A percentile compares a stretch with the other conserved stretches of the same genome.
These are phyloP conservation scores for Phytophthora colocasiae DNA, from an alignment of 352 stramenopile species.

Conservation along the genomic window DNA sequence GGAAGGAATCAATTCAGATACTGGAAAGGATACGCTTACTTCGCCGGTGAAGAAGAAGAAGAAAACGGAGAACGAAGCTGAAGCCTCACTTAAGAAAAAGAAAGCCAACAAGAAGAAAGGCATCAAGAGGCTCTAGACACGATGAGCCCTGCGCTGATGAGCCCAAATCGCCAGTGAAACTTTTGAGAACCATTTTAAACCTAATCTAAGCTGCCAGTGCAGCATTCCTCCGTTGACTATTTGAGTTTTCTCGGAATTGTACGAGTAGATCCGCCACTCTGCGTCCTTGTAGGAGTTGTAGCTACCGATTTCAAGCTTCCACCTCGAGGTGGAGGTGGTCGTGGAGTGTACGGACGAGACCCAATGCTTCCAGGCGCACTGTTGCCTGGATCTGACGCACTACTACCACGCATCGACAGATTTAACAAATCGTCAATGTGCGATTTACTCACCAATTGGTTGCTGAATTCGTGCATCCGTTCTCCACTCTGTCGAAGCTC, in stretches of 20 bases:
- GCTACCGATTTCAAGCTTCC: slow-evolving; percentile 7
- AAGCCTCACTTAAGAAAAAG: slow-evolving; percentile 66
- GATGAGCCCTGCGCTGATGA: background rate
- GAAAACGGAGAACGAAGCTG: slow-evolving; percentile 40
- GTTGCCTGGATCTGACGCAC: background rate
- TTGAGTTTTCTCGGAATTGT: background rate
- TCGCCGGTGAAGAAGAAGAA: slow-evolving; percentile 56
- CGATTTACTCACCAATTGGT: slow-evolving; percentile 65
- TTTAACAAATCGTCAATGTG: slow-evolving; percentile 48
- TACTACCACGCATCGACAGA: background rate
- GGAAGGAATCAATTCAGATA: slow-evolving; percentile 12
- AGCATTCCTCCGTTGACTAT: slow-evolving; percentile 11
- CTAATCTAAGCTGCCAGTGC: slow-evolving; percentile 39
- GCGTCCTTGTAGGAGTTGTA: background rate
- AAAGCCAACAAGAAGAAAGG: slow-evolving; percentile 74
- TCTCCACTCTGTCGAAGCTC: slow-evolving; percentile 44
- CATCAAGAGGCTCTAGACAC: slow-evolving; percentile 64
- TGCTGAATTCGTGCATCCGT: slow-evolving; percentile 71
- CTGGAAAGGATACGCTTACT: slow-evolving; percentile 16
- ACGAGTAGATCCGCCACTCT: background rate
- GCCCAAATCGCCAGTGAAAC: slow-evolving; percentile 2
- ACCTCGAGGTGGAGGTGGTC: slow-evolving; percentile 17
- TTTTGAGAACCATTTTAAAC: slow-evolving; percentile 29
- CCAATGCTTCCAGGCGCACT: slow-evolving; percentile 10
- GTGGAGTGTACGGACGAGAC: slow-evolving; percentile 24